A percentile compares a stretch with the other conserved stretches of the same genome.
These are phyloP conservation scores for Saussurea involucrata DNA, from an alignment of 129 eudicot species.

Conservation along the genomic window DNA sequence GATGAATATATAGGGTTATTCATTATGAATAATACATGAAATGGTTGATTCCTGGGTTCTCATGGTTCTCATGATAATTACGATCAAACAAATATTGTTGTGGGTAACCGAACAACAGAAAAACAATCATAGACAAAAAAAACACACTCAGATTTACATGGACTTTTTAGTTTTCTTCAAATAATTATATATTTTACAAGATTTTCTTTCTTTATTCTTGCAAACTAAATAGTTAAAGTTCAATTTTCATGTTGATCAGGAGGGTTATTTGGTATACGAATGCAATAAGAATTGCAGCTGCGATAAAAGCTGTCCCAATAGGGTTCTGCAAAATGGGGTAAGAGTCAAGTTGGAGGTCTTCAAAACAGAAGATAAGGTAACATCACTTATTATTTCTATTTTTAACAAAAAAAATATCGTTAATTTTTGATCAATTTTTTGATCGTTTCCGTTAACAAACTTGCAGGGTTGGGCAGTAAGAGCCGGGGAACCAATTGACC, in stretches of 20 bases:
- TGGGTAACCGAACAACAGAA: neutral
- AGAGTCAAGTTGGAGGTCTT: conserved; percentile 75
- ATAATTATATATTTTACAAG: neutral
- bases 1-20: neutral
- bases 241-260: conserved; percentile 42
- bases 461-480: conserved; percentile 97
- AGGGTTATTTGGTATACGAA: conserved; percentile 88
- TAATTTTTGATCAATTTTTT: no score
- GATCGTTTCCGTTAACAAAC: conserved; percentile 9
- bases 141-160: neutral
- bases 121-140: neutral
- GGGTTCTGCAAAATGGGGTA: conserved; percentile 94
- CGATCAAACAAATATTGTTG: neutral
- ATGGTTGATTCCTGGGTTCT: neutral
- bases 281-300: conserved; percentile 83
- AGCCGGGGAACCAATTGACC: conserved; percentile 68
- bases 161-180: neutral
- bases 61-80: neutral
- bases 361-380: conserved; percentile 83
- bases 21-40: neutral
- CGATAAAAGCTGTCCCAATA: conserved; percentile 66
- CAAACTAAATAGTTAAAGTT: conserved; percentile 1
- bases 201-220: neutral
- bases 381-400: neutral
- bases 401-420: no score